Evolutionary conservation across 352 stramenopile genomes (phyloP), one percentile per base, ranked within the genome.

Genomic region (Pythium folliculosum): DNA sequence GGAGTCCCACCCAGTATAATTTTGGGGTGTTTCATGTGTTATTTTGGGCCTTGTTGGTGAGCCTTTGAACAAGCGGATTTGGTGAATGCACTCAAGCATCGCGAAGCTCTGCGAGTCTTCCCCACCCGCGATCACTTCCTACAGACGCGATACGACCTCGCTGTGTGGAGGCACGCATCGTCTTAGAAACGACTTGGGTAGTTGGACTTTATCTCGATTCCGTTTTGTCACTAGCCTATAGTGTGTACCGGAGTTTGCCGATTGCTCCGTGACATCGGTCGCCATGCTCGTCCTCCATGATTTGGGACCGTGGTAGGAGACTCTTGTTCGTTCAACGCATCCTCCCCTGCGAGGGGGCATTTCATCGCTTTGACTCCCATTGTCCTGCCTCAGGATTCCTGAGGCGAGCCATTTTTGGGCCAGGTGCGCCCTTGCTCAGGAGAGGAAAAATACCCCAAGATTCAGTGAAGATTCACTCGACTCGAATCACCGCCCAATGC

Each of bases 371-470:
- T 25, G 14, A 22, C 25, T 32, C 27, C 2, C 16, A 57, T 43
- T 19, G n/a, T 35, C 48, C 23, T 35, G 48, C 8, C 48, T 54
- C 48, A 54, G 50, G 25, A 30, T 25, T 40, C 25, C 25, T 57
- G 50, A 57, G 50, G 50, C 52, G 32, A 59, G 52, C 52, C 52
- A 59, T 47, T 32, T 47, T 59, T 38, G 52, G 52, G 27, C 17
- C 27, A 32, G 30, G 17, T 12, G 19, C 21, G 19, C 16, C 52
- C 52, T 32, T 25, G 30, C 52, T 59, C 52, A 59, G 52, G 32
- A 59, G 27, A 32, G n/a, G 16, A 30, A 30, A 59, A 59, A 48
- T 47, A 32, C 19, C 14, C 17, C 52, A 45, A 59, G 30, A 48
- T 48, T 59, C 52, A n/a, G 48, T n/a, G 3, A 59, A 47, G 52